These are phyloP conservation scores for Chloropicon primus DNA, from an alignment of 139 green algal species.

Conservation along the genomic window DNA sequence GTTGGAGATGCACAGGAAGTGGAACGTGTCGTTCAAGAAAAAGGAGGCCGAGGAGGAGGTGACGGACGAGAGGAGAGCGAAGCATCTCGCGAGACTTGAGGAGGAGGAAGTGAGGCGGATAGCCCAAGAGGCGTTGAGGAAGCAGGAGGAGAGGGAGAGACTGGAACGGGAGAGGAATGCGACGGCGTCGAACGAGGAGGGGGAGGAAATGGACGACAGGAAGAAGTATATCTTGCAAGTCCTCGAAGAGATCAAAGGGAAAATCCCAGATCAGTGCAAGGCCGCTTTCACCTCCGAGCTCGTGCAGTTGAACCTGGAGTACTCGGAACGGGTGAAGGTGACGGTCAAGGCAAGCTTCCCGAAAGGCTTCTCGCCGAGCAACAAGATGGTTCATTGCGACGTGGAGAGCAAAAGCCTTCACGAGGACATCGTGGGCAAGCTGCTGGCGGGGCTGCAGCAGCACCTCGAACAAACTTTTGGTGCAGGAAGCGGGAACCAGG, in stretches of 20 bases:
- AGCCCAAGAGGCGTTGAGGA: background rate
- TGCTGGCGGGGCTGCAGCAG: background rate
- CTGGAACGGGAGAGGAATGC: background rate
- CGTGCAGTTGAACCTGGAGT: background rate
- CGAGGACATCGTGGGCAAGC: background rate
- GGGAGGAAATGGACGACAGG: background rate
- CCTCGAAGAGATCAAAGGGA: background rate
- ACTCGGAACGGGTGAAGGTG: background rate
- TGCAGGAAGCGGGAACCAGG: background rate
- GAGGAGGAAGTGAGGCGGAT: background rate
- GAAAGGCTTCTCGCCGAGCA: background rate
- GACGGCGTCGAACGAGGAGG: background rate
- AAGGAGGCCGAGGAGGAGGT: background rate
- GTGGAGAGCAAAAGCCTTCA: background rate
- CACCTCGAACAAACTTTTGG: too few species aligned
- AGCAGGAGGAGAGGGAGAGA: background rate
- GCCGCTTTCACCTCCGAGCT: background rate
- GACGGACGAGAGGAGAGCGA: background rate
- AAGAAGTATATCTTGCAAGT: background rate
- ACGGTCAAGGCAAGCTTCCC: background rate
- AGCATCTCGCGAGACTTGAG: background rate
- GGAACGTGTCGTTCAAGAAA: background rate
- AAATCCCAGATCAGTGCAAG: background rate
- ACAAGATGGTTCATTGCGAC: background rate
- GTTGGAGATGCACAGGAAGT: background rate